Evolutionary conservation across 331 rosid species (phyloP).

Genomic region (Quercus lobata): DNA sequence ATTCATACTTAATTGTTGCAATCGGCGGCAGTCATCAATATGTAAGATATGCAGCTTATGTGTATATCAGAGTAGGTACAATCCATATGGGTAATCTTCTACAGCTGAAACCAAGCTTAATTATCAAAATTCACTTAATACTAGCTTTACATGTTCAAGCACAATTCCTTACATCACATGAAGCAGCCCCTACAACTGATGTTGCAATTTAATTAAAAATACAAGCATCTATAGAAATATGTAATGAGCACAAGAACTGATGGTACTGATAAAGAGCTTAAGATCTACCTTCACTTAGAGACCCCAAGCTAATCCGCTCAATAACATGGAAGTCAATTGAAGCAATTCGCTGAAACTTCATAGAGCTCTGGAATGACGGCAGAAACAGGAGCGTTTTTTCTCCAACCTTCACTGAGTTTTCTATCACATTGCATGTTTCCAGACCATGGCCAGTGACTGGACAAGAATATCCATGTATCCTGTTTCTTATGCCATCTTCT

Average conservation of each 20-base stretch:
- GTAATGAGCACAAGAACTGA: conserved; percentile 4
- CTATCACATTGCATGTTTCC: conserved; percentile 38
- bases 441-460: conserved; percentile 58
- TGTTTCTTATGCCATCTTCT: conserved; percentile 32
- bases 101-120: background rate
- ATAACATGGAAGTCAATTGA: conserved; percentile 45
- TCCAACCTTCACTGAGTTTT: conserved; percentile 60
- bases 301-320: conserved; percentile 62
- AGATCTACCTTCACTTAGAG: conserved; percentile 62
- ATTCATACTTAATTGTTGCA: too few species aligned
- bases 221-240: conserved; percentile 14
- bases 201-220: background rate
- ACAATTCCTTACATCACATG: background rate
- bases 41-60: too few species aligned
- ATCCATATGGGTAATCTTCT: background rate
- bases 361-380: conserved; percentile 48
- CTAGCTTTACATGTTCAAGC: background rate
- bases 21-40: too few species aligned
- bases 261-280: conserved; percentile 1
- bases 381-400: conserved; percentile 52
- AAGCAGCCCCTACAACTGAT: background rate
- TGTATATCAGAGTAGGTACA: background rate
- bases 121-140: background rate
- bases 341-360: conserved; percentile 36
- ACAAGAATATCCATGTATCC: conserved; percentile 34